These are phyloP conservation scores for Thymus mandschuricus DNA, from an alignment of 257 asterid genomes.

Conservation along the genomic window DNA sequence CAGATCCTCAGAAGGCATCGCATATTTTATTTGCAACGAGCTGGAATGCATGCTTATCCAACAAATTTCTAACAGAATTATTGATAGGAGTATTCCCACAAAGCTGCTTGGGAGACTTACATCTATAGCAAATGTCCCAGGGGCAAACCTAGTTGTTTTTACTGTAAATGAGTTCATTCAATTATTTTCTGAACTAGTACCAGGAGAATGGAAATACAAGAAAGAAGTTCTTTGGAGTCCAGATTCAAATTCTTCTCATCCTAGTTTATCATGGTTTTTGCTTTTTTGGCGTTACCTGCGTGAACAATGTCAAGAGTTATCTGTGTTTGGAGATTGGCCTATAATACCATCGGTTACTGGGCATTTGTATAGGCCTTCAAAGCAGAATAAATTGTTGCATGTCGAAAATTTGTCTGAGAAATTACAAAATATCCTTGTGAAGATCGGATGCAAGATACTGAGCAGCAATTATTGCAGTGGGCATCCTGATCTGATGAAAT, in stretches of 20 bases:
- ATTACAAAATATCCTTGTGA: slow-evolving; percentile 66
- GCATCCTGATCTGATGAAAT: slow-evolving; percentile 72
- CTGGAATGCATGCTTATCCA: slow-evolving; percentile 79
- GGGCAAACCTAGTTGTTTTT: slow-evolving; percentile 72
- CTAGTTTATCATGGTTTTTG: slow-evolving; percentile 70
- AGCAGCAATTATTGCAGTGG: slow-evolving; percentile 53
- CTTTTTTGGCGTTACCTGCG: slow-evolving; percentile 85
- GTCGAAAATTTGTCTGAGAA: slow-evolving; percentile 60
- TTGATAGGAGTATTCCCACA: slow-evolving; percentile 72
- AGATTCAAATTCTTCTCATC: slow-evolving; percentile 57
- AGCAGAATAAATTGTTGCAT: slow-evolving; percentile 65
- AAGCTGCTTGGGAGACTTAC: slow-evolving; percentile 58
- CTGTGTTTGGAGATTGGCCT: slow-evolving; percentile 91
- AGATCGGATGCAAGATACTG: slow-evolving; percentile 85
- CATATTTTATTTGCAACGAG: slow-evolving; percentile 80
- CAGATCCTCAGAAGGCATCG: slow-evolving; percentile 52
- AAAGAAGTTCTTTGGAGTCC: slow-evolving; percentile 76
- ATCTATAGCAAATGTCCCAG: slow-evolving; percentile 76
- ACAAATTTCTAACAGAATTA: slow-evolving; percentile 60
- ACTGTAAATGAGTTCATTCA: slow-evolving; percentile 57
- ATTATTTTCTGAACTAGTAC: slow-evolving; percentile 64
- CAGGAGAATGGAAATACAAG: slow-evolving; percentile 80
- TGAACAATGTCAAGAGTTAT: slow-evolving; percentile 63
- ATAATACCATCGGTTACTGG: slow-evolving; percentile 81
- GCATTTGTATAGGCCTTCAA: slow-evolving; percentile 70